Conservation (phyloP, 345 rosid species). For the Arabidopsis arenosa region DNA sequence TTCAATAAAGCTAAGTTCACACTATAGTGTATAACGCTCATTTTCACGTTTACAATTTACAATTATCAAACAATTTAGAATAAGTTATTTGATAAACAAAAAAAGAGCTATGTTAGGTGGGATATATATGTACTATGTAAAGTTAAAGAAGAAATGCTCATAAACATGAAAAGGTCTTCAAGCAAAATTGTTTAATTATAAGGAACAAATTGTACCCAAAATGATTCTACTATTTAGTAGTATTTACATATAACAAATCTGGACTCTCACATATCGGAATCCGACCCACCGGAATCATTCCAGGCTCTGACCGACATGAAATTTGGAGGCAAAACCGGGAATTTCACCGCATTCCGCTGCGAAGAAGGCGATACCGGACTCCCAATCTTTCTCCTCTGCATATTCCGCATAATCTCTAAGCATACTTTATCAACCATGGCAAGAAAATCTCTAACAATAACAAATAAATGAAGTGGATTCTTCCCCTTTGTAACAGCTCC, state of each 20-base stretch:
- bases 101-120: not conserved
- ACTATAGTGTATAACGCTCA: not conserved
- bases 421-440: conserved; percentile 80
- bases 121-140: not conserved
- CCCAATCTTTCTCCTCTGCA: conserved; percentile 59
- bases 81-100: not conserved
- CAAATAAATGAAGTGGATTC: conserved; percentile 63
- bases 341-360: conserved; percentile 51
- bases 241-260: conserved; percentile 34
- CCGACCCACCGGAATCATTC: conserved; percentile 64
- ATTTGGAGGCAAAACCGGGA: conserved; percentile 66
- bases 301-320: conserved; percentile 60
- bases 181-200: conserved; percentile 20
- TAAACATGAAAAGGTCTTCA: not conserved
- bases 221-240: conserved; percentile 15
- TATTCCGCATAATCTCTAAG: conserved; percentile 62
- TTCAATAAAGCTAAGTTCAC: conserved; percentile 8
- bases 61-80: not conserved
- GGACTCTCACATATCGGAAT: conserved; percentile 56
- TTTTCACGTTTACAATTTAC: conserved; percentile 5
- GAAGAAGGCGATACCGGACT: conserved; percentile 29
- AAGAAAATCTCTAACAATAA: conserved; percentile 73
- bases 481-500: conserved; percentile 57
- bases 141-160: conserved; percentile 16
- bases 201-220: not conserved